Evolutionary conservation across 768 basidiomycete species (phyloP).

Genomic region (Collybia sordida): DNA sequence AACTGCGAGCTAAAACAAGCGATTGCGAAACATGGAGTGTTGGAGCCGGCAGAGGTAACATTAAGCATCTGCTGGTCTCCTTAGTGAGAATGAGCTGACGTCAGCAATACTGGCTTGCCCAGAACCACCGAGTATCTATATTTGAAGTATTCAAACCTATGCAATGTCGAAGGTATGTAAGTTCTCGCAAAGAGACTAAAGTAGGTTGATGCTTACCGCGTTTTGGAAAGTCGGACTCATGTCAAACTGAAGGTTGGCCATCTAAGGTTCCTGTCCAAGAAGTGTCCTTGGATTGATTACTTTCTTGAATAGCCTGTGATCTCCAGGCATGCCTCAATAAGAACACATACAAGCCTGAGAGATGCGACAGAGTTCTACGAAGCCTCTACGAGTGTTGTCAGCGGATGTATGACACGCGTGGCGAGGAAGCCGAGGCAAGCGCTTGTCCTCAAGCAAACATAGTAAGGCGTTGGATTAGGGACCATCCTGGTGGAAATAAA

Average conservation of each 20-base stretch:
- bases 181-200: neutral
- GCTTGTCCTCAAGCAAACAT: conserved; percentile 59
- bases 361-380: conserved; percentile 51
- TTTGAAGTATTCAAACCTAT: neutral
- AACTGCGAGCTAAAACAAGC: too few species aligned
- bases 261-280: neutral
- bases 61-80: too few species aligned
- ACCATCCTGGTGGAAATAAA: conserved; percentile 31
- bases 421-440: conserved; percentile 45
- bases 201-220: neutral
- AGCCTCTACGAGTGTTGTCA: conserved; percentile 64
- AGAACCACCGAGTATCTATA: neutral
- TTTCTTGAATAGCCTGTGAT: conserved; percentile 49
- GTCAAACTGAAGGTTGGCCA: conserved; percentile 1
- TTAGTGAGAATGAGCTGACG: neutral
- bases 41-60: too few species aligned
- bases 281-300: neutral
- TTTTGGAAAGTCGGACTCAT: neutral
- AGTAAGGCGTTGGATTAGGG: conserved; percentile 59
- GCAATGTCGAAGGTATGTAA: neutral
- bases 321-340: conserved; percentile 63
- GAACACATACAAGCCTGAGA: conserved; percentile 65
- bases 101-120: too few species aligned
- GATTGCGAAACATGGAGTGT: too few species aligned
- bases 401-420: conserved; percentile 47